Evolutionary conservation across 2,329 filamentous ascomycete species (phyloP).

Genomic region (Tolypocladium guangdongense): DNA sequence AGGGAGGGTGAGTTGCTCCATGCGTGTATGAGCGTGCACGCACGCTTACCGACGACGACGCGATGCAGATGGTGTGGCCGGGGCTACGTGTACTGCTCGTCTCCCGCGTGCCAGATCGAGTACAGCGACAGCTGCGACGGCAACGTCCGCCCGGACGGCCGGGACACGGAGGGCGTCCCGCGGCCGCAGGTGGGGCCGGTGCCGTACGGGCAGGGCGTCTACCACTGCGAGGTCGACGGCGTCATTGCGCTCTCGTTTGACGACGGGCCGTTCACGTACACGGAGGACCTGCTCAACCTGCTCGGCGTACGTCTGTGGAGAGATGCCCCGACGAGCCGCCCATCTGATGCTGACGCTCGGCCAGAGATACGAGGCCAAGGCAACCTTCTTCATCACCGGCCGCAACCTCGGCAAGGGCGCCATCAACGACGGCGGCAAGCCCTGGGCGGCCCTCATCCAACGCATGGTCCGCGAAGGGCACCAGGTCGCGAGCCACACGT

Average conservation of each 20-base stretch:
- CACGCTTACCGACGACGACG: too few relatives aligned
- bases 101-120: constrained; percentile 50
- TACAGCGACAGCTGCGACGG: constrained; percentile 52
- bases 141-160: constrained; percentile 39
- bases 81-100: constrained; percentile 44
- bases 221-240: constrained; percentile 20
- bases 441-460: constrained; percentile 23
- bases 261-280: constrained; percentile 33
- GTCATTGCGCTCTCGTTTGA: constrained; percentile 34
- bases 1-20: constrained; percentile 22
- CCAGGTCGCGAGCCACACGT: constrained; percentile 46
- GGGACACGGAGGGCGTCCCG: constrained; percentile 40
- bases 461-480: constrained; percentile 44
- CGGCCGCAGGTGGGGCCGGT: constrained; percentile 43
- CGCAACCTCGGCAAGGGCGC: constrained; percentile 27
- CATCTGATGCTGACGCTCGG: too few relatives aligned
- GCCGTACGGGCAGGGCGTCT: constrained; percentile 44
- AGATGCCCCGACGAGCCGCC: too few relatives aligned
- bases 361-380: constrained; percentile 22
- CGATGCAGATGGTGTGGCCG: constrained; percentile 41
- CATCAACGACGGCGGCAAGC: constrained; percentile 26
- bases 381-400: constrained; percentile 27
- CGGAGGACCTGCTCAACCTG: constrained; percentile 27
- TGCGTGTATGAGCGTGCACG: too few relatives aligned
- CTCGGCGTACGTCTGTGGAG: constrained; percentile 11